Evolutionary conservation across 805 yeast genomes (phyloP).

Genomic region (Maudiozyma saulgeensis): DNA sequence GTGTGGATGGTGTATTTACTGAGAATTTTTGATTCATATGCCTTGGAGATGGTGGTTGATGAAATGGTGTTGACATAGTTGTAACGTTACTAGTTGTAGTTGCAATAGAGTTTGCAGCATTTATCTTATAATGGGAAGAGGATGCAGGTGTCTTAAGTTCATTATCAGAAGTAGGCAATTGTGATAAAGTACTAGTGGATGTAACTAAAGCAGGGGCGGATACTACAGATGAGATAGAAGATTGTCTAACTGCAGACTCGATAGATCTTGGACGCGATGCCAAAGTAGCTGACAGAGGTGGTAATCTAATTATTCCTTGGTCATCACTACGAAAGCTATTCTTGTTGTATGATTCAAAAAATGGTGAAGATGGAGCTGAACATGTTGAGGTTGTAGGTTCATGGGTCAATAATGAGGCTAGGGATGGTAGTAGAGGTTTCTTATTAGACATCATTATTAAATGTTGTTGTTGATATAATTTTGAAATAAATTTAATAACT

Average conservation of each 20-base stretch:
- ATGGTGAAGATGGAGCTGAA: conserved; percentile 7
- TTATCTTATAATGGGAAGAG: background rate
- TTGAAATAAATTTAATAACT: background rate
- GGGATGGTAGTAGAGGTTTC: conserved; percentile 16
- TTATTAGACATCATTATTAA: conserved; percentile 1
- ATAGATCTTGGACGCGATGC: conserved; percentile 17
- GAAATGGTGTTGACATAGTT: background rate
- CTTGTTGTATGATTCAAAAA: conserved; percentile 9
- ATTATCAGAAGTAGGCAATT: conserved; percentile 1
- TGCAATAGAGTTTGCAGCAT: background rate
- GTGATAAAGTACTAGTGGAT: background rate
- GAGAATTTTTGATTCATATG: background rate
- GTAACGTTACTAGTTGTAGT: background rate
- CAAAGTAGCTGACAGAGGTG: conserved; percentile 15
- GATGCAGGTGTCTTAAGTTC: background rate
- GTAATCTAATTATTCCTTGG: conserved; percentile 23
- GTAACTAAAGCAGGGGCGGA: background rate
- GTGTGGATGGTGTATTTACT: conserved; percentile 10
- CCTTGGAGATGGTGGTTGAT: conserved; percentile 1
- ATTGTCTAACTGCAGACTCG: conserved; percentile 21
- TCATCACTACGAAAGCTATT: conserved; percentile 18
- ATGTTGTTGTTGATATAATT: background rate
- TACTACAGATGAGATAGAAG: background rate
- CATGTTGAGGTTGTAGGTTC: conserved; percentile 7
- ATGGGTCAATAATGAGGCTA: conserved; percentile 12